These are phyloP conservation scores for Teratosphaeria zuluensis DNA, from an alignment of 2,329 filamentous ascomycete species.

Conservation along the genomic window DNA sequence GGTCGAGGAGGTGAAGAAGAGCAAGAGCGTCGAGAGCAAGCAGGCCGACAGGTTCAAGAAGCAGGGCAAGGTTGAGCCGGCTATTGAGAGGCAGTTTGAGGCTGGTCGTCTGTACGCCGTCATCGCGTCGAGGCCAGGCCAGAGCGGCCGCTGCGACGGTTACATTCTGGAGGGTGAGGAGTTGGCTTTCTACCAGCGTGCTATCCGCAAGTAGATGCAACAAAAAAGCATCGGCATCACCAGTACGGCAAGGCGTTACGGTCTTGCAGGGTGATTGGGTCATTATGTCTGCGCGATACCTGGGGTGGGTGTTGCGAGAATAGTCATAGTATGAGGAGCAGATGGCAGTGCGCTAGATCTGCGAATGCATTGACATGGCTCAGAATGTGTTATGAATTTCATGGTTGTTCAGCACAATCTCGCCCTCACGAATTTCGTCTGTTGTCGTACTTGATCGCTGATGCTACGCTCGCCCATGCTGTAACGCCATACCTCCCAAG, in stretches of 20 bases:
- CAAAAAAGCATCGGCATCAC: background rate
- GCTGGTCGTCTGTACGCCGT: conserved; percentile 95
- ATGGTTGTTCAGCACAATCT: background rate
- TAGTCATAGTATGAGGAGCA: background rate
- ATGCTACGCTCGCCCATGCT: background rate
- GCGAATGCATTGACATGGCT: background rate
- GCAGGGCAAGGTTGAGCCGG: conserved; percentile 81
- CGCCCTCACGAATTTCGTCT: background rate
- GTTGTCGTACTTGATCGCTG: background rate
- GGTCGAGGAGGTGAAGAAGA: conserved; percentile 75
- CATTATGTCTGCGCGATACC: background rate
- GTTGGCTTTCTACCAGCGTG: conserved; percentile 99
- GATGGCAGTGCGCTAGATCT: background rate
- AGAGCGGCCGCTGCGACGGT: conserved; percentile 92
- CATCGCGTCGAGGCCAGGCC: conserved; percentile 83
- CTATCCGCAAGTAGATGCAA: conserved; percentile 83
- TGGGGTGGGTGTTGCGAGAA: background rate
- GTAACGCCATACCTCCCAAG: too few species aligned
- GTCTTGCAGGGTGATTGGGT: background rate
- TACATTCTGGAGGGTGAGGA: conserved; percentile 99
- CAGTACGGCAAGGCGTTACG: background rate
- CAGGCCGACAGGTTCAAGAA: conserved; percentile 76
- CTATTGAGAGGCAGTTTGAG: conserved; percentile 98
- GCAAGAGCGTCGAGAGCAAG: conserved; percentile 93
- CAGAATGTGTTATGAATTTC: background rate